Conservation (phyloP, 768 basidiomycete species). For the Obba rivulosa region DNA sequence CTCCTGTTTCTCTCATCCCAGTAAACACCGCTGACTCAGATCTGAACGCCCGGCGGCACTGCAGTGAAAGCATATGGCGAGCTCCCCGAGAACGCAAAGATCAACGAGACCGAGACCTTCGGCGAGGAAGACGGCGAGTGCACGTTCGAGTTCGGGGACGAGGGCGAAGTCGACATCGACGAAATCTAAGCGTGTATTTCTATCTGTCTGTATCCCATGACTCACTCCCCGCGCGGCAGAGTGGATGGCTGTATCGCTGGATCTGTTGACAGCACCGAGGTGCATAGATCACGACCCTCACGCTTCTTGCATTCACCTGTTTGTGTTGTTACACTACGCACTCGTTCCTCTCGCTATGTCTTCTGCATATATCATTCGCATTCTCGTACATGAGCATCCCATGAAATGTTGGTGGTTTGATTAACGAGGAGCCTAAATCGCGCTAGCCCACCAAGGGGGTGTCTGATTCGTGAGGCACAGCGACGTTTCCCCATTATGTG, state of each 20-base stretch:
- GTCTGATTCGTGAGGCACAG: no score
- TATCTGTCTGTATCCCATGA: constrained; percentile 17
- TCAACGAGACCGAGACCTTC: constrained; percentile 94
- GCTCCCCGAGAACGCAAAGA: constrained; percentile 92
- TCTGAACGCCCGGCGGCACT: no score
- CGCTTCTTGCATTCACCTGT: neutral
- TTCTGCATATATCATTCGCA: no score
- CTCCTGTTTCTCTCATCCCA: neutral
- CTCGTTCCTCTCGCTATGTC: no score
- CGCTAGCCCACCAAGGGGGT: no score
- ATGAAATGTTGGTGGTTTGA: no score
- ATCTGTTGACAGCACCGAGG: neutral
- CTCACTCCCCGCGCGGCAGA: constrained; percentile 1
- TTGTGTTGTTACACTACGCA: neutral
- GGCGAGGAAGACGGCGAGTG: constrained; percentile 89
- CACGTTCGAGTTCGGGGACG: constrained; percentile 86
- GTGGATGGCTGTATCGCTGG: neutral
- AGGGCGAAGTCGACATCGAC: constrained; percentile 85
- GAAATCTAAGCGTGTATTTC: constrained; percentile 57
- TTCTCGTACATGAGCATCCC: no score
- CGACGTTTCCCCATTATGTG: no score
- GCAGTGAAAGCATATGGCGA: constrained; percentile 97
- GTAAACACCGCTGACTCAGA: neutral
- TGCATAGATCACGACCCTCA: neutral
- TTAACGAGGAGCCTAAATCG: no score